Percentiles rank a stretch among this genome's conserved stretches.
These are phyloP conservation scores for Vitis amurensis DNA, from an alignment of 164 flowering plant genomes.

Conservation along the genomic window DNA sequence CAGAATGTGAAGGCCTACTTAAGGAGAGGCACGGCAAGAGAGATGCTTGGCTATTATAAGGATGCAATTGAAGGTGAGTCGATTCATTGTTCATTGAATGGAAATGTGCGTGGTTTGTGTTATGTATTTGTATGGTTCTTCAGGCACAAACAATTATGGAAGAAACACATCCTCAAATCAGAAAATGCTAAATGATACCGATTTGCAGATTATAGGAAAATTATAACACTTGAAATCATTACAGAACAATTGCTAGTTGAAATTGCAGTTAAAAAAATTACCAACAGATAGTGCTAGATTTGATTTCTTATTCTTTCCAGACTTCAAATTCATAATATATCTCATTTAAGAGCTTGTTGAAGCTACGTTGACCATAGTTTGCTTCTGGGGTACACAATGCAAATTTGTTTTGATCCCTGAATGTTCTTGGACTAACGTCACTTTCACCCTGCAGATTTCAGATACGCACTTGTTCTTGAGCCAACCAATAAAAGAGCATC, in stretches of 20 bases:
- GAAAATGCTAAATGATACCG: background rate
- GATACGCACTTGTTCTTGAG: conserved; percentile 84
- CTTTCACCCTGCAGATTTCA: conserved; percentile 65
- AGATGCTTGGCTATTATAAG: conserved; percentile 90
- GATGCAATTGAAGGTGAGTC: conserved; percentile 86
- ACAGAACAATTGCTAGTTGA: background rate
- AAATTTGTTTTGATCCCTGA: background rate
- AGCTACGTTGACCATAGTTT: background rate
- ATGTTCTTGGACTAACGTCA: background rate
- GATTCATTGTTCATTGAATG: background rate
- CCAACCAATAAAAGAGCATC: conserved; percentile 91
- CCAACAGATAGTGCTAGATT: background rate
- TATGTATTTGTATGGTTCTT: background rate
- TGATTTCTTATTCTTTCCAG: background rate
- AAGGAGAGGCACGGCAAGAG: conserved; percentile 93
- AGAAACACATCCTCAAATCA: background rate
- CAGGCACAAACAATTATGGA: background rate
- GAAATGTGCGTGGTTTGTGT: background rate
- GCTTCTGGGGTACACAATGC: background rate
- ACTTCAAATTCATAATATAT: too few relatives aligned
- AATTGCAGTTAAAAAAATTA: too few relatives aligned
- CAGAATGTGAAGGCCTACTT: conserved; percentile 95
- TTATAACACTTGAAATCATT: background rate
- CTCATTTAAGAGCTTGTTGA: too few relatives aligned
- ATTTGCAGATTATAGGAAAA: background rate